Evolutionary conservation across 2,329 filamentous ascomycete species (phyloP), one percentile per base, ranked within the genome.

Genomic region (Hymenoscyphus repandus): DNA sequence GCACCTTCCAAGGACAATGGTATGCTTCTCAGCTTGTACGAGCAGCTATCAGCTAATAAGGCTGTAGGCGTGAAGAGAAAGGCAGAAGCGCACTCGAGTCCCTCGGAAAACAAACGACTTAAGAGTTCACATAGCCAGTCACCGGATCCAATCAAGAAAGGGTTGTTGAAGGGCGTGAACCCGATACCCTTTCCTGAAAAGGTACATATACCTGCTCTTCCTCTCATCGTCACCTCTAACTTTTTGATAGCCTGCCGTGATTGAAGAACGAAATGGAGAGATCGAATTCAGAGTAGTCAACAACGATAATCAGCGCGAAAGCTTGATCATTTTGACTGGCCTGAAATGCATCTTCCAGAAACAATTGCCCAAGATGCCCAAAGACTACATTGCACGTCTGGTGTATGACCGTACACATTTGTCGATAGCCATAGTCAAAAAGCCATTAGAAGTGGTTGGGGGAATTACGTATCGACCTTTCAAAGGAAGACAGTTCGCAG

Each of bases 291-390:
- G 91, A 43, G 93, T 97, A 6, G 93, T 99, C 63, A 97, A 97
- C 76, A 99, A 99, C 66, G 93, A 99, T 66, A 87, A 88, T 62
- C 78, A 84, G 34, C 81, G 86, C 58, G 90, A 96, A 64, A 95
- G 88, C 65, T 84, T 91, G 59, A 95, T 97, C 65, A 95, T 99
- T 61, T 77, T 99, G 52, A 96, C 92, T 0, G 93, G 93, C 12
- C 76, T 99, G 49, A 99, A 97, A 68, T 96, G 91, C 66, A 95
- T 99, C 58, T 97, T 99, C 64, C 93, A 99, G 68, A 97, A 97
- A 63, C 93, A 99, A 66, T 77, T 99, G 5, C 93, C 93, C 0
- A 97, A 97, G 70, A 99, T 99, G 93, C 93, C 93, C 12, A 96
- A 97, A 70, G 93, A 97, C 66, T 99, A 99, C 68, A 97, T 99